A percentile compares a stretch with the other conserved stretches of the same genome.
These are phyloP conservation scores for Trichoderma simmonsii DNA, from an alignment of 2,329 filamentous ascomycete genomes.

Conservation along the genomic window DNA sequence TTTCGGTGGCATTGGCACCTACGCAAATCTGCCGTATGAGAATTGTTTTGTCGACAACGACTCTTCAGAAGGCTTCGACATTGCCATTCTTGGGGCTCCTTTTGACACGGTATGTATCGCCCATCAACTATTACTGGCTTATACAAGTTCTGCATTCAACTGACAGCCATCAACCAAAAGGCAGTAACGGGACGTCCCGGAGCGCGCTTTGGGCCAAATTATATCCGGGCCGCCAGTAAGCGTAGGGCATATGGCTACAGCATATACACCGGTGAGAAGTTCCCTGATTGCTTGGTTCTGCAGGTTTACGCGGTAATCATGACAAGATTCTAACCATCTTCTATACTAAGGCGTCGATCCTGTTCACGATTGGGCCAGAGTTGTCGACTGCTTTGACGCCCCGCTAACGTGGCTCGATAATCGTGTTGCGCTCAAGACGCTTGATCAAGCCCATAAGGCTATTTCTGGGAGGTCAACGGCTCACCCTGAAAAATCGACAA, in stretches of 20 bases:
- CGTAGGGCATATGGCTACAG: slow-evolving; percentile 43
- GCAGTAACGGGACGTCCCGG: slow-evolving; percentile 25
- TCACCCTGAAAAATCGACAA: slow-evolving; percentile 17
- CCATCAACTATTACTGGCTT: neutral
- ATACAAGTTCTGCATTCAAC: neutral
- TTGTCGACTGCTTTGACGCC: slow-evolving; percentile 76
- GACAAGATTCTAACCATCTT: neutral
- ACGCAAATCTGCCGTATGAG: slow-evolving; percentile 26
- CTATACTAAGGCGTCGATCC: slow-evolving; percentile 19
- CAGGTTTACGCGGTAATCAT: neutral
- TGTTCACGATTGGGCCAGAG: slow-evolving; percentile 57
- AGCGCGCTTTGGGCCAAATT: slow-evolving; percentile 74
- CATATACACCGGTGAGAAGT: slow-evolving; percentile 21
- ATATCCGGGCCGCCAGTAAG: slow-evolving; percentile 74
- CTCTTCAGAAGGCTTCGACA: slow-evolving; percentile 24
- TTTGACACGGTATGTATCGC: slow-evolving; percentile 28
- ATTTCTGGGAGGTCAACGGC: slow-evolving; percentile 20
- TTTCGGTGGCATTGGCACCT: slow-evolving; percentile 24
- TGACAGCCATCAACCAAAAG: neutral
- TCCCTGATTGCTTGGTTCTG: neutral
- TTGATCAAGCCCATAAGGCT: slow-evolving; percentile 24
- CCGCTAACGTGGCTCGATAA: slow-evolving; percentile 26
- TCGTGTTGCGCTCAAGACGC: slow-evolving; percentile 23
- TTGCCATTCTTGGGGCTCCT: slow-evolving; percentile 31
- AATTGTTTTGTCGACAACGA: slow-evolving; percentile 27